These are phyloP conservation scores for Sclerotinia borealis DNA, from an alignment of 2,329 filamentous ascomycete species.

Conservation along the genomic window DNA sequence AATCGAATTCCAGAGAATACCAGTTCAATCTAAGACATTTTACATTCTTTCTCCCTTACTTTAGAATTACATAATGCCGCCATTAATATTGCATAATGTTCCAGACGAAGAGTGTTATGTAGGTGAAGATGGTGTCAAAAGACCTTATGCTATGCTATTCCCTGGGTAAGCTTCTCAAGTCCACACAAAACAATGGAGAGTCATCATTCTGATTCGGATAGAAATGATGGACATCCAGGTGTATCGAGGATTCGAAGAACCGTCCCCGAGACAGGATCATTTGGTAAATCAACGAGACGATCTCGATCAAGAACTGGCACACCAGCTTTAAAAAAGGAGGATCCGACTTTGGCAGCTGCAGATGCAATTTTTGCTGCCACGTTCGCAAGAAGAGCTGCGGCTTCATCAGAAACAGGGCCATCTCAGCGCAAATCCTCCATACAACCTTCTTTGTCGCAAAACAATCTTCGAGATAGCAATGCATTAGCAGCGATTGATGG, in stretches of 20 bases:
- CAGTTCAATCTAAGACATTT: background rate
- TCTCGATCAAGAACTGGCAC: conserved; percentile 56
- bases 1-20: conserved; percentile 6
- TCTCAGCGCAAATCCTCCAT: conserved; percentile 31
- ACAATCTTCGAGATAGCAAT: conserved; percentile 33
- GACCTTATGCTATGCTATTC: conserved; percentile 62
- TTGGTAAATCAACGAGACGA: conserved; percentile 60
- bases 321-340: conserved; percentile 46
- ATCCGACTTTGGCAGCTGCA: conserved; percentile 55
- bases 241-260: conserved; percentile 45
- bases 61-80: conserved; percentile 44
- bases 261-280: conserved; percentile 57
- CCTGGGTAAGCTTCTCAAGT: conserved; percentile 46
- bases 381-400: conserved; percentile 39
- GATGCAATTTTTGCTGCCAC: conserved; percentile 57
- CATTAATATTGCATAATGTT: conserved; percentile 62
- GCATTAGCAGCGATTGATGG: conserved; percentile 26
- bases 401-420: conserved; percentile 29
- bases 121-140: conserved; percentile 58
- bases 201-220: conserved; percentile 28
- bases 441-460: conserved; percentile 31
- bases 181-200: conserved; percentile 6
- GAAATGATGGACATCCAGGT: conserved; percentile 47
- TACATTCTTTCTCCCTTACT: conserved; percentile 10
- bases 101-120: conserved; percentile 62